Conservation (phyloP, 2,329 filamentous ascomycete genomes). For the Botrytis tulipae region DNA sequence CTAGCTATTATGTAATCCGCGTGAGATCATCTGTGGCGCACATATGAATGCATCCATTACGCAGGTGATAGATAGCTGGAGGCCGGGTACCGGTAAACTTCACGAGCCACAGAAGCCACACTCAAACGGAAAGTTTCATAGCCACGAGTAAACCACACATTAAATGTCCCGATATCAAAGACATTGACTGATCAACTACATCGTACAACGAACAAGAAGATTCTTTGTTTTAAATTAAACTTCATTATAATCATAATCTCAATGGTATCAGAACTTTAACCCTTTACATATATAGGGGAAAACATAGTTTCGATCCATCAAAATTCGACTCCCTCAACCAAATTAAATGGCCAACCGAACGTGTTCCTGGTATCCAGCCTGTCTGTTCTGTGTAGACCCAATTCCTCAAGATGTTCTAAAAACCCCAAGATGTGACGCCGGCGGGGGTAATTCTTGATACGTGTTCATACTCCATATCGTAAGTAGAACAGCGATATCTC, state of each 20-base stretch:
- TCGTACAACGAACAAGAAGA: background rate
- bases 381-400: background rate
- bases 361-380: background rate
- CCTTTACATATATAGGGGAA: background rate
- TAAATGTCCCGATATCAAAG: background rate
- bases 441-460: background rate
- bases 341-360: background rate
- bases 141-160: background rate
- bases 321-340: background rate
- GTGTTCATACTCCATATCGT: background rate
- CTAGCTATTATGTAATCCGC: no score
- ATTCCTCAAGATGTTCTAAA: background rate
- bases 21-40: background rate
- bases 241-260: background rate
- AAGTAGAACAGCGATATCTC: background rate
- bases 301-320: background rate
- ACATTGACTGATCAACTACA: background rate
- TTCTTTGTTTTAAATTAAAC: background rate
- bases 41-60: no score
- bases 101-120: background rate
- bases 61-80: no score
- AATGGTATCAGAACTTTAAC: no score
- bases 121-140: background rate
- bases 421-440: background rate
- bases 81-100: background rate